A percentile compares a stretch with the other conserved stretches of the same genome.
Evolutionary conservation across 257 asterid species (phyloP).

Genomic region (Penstemon eatonii): DNA sequence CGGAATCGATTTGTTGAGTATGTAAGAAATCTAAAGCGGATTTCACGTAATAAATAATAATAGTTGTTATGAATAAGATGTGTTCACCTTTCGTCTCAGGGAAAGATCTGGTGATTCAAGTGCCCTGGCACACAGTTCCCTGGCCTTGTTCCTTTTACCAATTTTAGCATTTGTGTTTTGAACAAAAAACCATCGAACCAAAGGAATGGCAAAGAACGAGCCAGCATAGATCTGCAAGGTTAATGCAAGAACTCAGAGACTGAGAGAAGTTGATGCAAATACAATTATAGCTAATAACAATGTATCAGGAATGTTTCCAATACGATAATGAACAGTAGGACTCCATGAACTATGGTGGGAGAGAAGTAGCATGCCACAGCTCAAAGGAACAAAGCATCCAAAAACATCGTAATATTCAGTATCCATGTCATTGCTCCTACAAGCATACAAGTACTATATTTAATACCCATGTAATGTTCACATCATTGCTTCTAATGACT

Average conservation of each 20-base stretch:
- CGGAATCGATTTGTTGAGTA: neutral
- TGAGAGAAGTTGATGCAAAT: neutral
- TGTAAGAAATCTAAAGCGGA: neutral
- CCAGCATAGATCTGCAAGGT: constrained; percentile 88
- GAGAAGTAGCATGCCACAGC: too few relatives aligned
- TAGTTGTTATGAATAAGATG: neutral
- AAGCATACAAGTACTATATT: too few relatives aligned
- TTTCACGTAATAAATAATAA: neutral
- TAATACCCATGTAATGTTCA: neutral
- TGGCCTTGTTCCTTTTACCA: constrained; percentile 62
- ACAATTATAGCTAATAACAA: too few relatives aligned
- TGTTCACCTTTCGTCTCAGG: constrained; percentile 76
- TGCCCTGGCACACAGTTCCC: constrained; percentile 62
- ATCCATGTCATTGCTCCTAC: too few relatives aligned
- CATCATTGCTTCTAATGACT: neutral
- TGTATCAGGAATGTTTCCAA: too few relatives aligned
- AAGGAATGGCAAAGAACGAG: constrained; percentile 91
- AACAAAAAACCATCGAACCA: constrained; percentile 73
- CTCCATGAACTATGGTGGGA: too few relatives aligned
- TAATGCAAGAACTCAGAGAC: constrained; percentile 13
- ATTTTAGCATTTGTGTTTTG: constrained; percentile 66
- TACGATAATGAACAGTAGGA: too few relatives aligned
- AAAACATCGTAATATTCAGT: too few relatives aligned
- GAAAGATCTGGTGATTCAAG: constrained; percentile 81
- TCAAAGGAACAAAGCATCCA: too few relatives aligned